A percentile compares a stretch with the other conserved stretches of the same genome.
Evolutionary conservation across 148 eudicot species (phyloP).

Genomic region (Vaccinium darrowii): DNA sequence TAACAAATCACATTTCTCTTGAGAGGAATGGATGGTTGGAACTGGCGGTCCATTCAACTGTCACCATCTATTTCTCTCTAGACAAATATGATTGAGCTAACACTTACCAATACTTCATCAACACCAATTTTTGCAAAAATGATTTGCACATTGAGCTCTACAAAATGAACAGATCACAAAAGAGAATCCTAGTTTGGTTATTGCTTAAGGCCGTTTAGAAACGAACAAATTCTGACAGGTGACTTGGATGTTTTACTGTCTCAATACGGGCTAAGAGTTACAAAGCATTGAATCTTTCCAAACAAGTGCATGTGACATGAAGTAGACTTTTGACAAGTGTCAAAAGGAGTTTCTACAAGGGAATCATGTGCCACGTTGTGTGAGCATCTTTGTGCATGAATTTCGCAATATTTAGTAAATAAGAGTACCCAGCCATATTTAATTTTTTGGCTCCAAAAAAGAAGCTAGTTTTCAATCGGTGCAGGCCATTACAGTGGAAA

Average conservation of each 20-base stretch:
- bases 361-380: not conserved
- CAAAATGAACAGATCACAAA: not conserved
- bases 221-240: not conserved
- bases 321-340: not conserved
- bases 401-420: not conserved
- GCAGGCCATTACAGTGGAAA: not conserved
- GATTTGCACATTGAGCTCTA: not conserved
- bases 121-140: not conserved
- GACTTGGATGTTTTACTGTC: not conserved
- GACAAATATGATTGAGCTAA: not conserved
- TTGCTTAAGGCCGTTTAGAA: not conserved
- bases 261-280: not conserved
- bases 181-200: not conserved
- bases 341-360: not conserved
- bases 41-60: not conserved
- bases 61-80: not conserved
- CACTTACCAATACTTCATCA: not conserved
- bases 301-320: not conserved
- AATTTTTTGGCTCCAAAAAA: not conserved
- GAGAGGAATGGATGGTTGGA: not conserved
- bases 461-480: not conserved
- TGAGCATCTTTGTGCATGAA: not conserved
- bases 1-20: not conserved
- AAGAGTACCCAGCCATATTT: not conserved
- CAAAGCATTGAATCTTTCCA: conserved; percentile 8